Evolutionary conservation across 2,329 filamentous ascomycete genomes (phyloP), one percentile per base, ranked within the genome.

Genomic region (Blastomyces emzantsi): DNA sequence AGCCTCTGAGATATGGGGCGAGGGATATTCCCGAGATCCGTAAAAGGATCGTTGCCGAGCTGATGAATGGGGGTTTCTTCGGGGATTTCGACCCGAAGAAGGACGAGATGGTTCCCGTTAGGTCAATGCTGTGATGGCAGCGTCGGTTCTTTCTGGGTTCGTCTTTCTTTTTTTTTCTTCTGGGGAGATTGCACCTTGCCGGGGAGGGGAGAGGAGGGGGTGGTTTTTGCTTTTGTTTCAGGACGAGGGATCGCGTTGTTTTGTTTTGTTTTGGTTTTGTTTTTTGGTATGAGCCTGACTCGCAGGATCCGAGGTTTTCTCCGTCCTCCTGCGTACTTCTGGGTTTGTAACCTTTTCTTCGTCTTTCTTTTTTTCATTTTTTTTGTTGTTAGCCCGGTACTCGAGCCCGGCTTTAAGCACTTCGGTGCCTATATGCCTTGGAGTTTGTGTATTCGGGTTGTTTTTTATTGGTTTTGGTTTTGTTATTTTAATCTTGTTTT

Each of bases 121-220:
- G 52, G 60, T 66, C 66, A 57, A 58, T 62, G 64, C 58, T 67
- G 62, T 67, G 64, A 63, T 62, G 47, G 62, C 61, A 25, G 63
- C 59, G 22, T 93, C 93, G 1, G 97, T 93, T 41, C 11, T 60
- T 60, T 28, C 57, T 49, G 41, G 57, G 43, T 49, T 36, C 7
- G 30, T 45, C 28, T 39, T 39, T 3, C 19, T 36, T 52, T 13
- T 52, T 13, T 15, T 51, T 15, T 51, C 45, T 33, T 54, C 30
- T 28, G 58, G 58, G 58, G 43, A 61, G 58, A 51, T 51, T 28
- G 30, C 36, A 25, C 19, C 43, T 30, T 30, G 36, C 57, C 9
- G 28, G 39, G 57, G 41, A 15, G 19, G 28, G 41, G 33, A 36
- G 33, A 36, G 33, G 33, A 36, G 33, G 33, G 33, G 33, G 33